Evolutionary conservation across 2,329 filamentous ascomycete genomes (phyloP), one percentile per base, ranked within the genome.

Genomic region (Aspergillus fumigatiaffinis): DNA sequence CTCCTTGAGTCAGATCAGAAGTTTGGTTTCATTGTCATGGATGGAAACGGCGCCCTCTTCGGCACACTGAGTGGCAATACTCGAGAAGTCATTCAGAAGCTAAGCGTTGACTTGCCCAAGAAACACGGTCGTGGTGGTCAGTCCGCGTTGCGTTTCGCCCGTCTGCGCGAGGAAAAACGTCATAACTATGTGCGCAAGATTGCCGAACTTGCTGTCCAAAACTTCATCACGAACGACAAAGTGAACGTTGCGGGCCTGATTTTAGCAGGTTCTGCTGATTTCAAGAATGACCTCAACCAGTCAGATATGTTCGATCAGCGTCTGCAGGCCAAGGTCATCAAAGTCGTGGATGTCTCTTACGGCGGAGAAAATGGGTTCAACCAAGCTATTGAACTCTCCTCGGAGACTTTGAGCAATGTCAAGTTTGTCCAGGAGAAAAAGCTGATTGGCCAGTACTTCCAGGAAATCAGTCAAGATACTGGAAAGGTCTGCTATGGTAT

Each of bases 351-450:
- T 75, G 95, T 99, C 48, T 97, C 93, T 14, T 99, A 99, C 71
- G 94, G 94, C 76, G 94, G 94, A 67, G 95, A 99, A 80, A 97
- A 97, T 82, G 94, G 94, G 50, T 99, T 99, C 85, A 99, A 99
- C 82, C 95, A 99, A 80, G 94, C 94, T 59, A 99, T 99, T 63
- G 94, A 99, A 74, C 79, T 99, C 69, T 89, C 94, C 26, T 86
- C 92, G 7, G 95, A 99, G 82, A 99, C 94, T 7, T 85, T 99
- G 50, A 90, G 92, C 78, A 99, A 97, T 74, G 94, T 99, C 84
- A 99, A 99, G 80, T 99, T 99, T 77, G 97, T 99, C 75, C 94
- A 99, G 79, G 94, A 99, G 84, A 99, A 99, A 89, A 99, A 97
- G 82, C 87, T 99, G 62, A 99, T 99, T 72, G 93, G 93, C 75